Conservation (phyloP, 306 rosid species). For the Bauhinia variegata region DNA sequence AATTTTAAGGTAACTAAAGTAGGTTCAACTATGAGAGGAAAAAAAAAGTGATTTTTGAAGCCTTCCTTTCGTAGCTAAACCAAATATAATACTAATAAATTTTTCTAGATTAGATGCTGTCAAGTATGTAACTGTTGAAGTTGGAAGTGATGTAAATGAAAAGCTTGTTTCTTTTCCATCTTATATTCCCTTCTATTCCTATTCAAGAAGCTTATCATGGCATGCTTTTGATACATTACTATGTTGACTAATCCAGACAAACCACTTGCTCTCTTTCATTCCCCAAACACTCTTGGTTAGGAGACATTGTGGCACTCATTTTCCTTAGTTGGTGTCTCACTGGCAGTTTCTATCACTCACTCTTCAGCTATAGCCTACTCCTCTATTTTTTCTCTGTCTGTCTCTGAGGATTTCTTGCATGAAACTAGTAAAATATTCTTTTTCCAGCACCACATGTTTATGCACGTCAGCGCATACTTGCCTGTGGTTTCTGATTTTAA, state of each 20-base stretch:
- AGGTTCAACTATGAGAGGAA: too few species aligned
- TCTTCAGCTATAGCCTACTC: conserved; percentile 10
- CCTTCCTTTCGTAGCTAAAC: too few species aligned
- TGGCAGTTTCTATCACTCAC: conserved; percentile 40
- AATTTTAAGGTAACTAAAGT: too few species aligned
- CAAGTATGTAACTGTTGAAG: too few species aligned
- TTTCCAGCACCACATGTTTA: conserved; percentile 36
- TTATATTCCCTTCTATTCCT: conserved; percentile 26
- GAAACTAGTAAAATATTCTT: conserved; percentile 31
- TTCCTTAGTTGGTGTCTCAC: conserved; percentile 48
- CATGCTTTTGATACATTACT: conserved; percentile 76
- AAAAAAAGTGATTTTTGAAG: too few species aligned
- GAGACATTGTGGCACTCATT: conserved; percentile 45
- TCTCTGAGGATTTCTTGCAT: conserved; percentile 54
- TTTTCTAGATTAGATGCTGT: too few species aligned
- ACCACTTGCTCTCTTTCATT: conserved; percentile 48
- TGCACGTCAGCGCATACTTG: conserved; percentile 32
- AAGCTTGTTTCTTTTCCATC: neutral
- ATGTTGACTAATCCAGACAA: conserved; percentile 87
- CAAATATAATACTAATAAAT: too few species aligned
- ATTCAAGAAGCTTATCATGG: conserved; percentile 61
- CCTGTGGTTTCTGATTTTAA: conserved; percentile 35
- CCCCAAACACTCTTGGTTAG: conserved; percentile 36
- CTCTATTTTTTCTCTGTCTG: conserved; percentile 30
- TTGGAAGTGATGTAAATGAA: too few species aligned